Percentiles rank a stretch among this genome's conserved stretches.
Conservation (phyloP, 2,329 filamentous ascomycete species). For the Pseudogymnoascus sp. region DNA sequence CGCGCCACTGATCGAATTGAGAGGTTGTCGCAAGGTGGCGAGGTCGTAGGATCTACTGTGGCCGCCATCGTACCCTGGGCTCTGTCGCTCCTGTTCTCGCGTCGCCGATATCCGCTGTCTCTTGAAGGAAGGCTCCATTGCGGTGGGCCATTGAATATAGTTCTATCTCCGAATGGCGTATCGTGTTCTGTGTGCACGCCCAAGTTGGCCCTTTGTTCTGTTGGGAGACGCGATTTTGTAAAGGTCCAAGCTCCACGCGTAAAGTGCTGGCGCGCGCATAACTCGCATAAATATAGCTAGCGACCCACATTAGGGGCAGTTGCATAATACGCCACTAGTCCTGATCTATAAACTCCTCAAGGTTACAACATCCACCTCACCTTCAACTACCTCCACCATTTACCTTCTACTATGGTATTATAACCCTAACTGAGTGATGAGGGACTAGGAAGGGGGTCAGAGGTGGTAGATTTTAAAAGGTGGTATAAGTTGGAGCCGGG, state of each 20-base stretch:
- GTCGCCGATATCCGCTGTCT: background rate
- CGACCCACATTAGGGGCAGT: background rate
- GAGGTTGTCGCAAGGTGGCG: background rate
- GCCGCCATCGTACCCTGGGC: background rate
- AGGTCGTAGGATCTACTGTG: background rate
- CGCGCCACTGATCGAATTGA: background rate
- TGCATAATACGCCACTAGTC: background rate
- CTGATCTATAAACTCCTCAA: background rate
- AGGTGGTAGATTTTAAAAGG: background rate
- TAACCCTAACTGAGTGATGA: too few species aligned
- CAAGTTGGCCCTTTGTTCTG: background rate
- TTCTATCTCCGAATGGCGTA: background rate
- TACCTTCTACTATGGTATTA: background rate
- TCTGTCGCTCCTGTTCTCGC: background rate
- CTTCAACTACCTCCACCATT: background rate
- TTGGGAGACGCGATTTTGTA: constrained; percentile 3
- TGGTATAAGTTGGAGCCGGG: background rate
- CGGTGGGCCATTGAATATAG: background rate
- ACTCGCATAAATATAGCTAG: background rate
- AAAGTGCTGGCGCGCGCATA: background rate
- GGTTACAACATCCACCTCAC: background rate
- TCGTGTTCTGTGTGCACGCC: background rate
- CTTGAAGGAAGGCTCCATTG: background rate
- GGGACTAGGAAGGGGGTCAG: background rate
- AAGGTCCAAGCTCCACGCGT: constrained; percentile 2